Conservation (phyloP, 495 filamentous ascomycete species). For the Penicillium flavigenum region DNA sequence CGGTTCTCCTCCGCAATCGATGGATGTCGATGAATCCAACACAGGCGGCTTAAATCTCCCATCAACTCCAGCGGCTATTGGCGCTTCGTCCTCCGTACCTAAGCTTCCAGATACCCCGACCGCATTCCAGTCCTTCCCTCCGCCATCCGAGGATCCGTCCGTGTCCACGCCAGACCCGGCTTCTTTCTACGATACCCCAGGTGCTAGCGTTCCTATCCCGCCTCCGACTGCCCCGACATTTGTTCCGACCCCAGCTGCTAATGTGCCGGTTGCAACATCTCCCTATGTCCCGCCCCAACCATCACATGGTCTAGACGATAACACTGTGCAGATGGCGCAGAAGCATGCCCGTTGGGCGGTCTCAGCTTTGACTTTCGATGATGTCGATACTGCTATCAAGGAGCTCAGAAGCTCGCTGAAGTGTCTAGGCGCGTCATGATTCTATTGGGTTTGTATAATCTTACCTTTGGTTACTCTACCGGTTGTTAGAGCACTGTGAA, state of each 20-base stretch:
- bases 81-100: constrained; percentile 26
- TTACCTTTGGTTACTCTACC: neutral
- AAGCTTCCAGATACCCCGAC: constrained; percentile 45
- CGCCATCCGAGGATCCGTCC: constrained; percentile 34
- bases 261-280: constrained; percentile 17
- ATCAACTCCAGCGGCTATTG: constrained; percentile 39
- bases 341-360: constrained; percentile 98
- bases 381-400: constrained; percentile 84
- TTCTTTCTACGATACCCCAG: constrained; percentile 35
- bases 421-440: constrained; percentile 40
- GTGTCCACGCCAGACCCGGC: constrained; percentile 31
- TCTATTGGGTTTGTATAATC: neutral
- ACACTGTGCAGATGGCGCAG: constrained; percentile 73
- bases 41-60: constrained; percentile 38
- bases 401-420: constrained; percentile 74
- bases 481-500: constrained; percentile 7
- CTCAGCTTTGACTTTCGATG: constrained; percentile 94
- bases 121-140: constrained; percentile 50
- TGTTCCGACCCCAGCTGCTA: constrained; percentile 20
- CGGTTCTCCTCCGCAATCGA: constrained; percentile 17
- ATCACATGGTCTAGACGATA: constrained; percentile 60
- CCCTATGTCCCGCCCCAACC: constrained; percentile 27
- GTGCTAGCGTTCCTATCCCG: constrained; percentile 22
- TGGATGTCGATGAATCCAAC: constrained; percentile 23
- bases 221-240: constrained; percentile 27